Conservation (phyloP, 768 basidiomycete genomes). For the Suillus lakei region DNA sequence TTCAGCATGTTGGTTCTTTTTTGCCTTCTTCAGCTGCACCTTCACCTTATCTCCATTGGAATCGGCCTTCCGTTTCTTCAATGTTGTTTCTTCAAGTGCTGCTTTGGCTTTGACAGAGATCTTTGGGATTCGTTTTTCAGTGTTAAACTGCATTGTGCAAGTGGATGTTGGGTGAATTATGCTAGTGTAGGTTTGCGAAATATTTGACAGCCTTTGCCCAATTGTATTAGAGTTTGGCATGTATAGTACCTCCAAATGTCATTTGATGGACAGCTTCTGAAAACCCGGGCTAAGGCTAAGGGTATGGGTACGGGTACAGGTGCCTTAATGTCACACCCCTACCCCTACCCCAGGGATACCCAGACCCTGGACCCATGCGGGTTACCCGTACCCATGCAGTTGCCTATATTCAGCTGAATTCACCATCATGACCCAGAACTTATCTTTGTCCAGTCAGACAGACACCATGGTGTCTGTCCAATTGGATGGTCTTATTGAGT, state of each 20-base stretch:
- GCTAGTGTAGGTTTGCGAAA: neutral
- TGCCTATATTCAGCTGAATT: neutral
- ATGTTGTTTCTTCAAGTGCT: neutral
- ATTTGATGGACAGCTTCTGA: neutral
- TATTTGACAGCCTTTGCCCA: neutral
- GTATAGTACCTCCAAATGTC: neutral
- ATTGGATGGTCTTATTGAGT: no score
- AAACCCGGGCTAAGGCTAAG: neutral
- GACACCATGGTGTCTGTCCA: no score
- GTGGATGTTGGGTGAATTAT: conserved; percentile 2
- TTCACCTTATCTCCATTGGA: neutral
- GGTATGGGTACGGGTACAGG: conserved; percentile 1
- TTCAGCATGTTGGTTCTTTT: neutral
- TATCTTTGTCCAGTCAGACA: no score
- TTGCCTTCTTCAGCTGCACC: neutral
- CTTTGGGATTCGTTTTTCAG: conserved; percentile 3
- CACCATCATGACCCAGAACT: no score
- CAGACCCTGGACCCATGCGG: neutral
- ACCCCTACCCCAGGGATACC: conserved; percentile 3
- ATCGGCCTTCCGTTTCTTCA: neutral
- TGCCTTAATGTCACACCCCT: neutral
- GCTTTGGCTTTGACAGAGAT: conserved; percentile 1
- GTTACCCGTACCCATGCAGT: conserved; percentile 2
- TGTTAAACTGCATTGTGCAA: neutral
- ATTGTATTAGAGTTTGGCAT: neutral